Percentiles rank a stretch among this genome's conserved stretches.
Evolutionary conservation across 345 rosid genomes (phyloP).

Genomic region (Citrus mangshanensis): DNA sequence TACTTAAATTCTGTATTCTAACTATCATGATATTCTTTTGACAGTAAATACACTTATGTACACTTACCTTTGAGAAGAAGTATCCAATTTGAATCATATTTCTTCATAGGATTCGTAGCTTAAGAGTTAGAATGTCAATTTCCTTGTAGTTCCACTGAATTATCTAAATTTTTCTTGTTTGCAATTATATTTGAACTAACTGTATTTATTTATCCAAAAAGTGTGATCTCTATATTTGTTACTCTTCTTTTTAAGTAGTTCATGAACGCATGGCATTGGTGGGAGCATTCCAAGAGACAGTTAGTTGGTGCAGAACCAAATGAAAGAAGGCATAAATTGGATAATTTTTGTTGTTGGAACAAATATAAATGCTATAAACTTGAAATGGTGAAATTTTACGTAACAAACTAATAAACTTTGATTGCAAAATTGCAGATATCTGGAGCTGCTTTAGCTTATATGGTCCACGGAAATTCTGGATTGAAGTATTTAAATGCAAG

Average conservation of each 20-base stretch:
- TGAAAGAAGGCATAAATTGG: neutral
- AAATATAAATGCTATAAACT: neutral
- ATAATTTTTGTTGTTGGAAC: slow-evolving; percentile 7
- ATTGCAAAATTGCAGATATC: slow-evolving; percentile 52
- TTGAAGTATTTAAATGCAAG: slow-evolving; percentile 61
- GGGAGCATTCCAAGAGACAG: neutral
- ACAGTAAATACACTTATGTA: neutral
- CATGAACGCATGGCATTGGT: neutral
- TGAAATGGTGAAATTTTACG: neutral
- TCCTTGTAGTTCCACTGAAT: neutral
- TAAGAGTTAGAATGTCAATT: slow-evolving; percentile 1
- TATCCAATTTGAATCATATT: neutral
- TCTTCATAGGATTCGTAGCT: neutral
- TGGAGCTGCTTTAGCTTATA: slow-evolving; percentile 43
- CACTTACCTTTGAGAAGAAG: too few species aligned
- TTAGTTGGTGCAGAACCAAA: neutral
- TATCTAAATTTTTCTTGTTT: neutral
- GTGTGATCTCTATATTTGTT: neutral
- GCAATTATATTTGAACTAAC: neutral
- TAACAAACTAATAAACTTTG: slow-evolving; percentile 3
- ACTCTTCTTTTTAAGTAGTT: neutral
- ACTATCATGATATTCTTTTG: neutral
- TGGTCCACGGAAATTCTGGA: slow-evolving; percentile 46
- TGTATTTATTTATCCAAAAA: neutral
- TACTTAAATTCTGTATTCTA: neutral